Conservation (phyloP, 768 basidiomycete genomes). For the Tricholoma furcatifolium region DNA sequence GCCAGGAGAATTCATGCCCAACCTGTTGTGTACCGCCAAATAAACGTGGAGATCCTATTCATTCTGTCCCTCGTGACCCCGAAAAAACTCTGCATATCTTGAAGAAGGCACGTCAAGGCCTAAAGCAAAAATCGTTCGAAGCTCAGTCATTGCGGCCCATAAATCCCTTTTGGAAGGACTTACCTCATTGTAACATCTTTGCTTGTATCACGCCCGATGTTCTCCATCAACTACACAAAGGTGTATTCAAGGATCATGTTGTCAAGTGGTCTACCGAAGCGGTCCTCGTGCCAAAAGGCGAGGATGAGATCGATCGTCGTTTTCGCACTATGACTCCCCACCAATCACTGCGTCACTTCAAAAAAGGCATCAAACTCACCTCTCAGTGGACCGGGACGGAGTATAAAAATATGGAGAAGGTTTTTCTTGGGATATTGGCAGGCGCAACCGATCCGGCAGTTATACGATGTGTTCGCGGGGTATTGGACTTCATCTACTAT, state of each 20-base stretch:
- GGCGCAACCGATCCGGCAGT: constrained; percentile 29
- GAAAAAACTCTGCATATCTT: constrained; percentile 9
- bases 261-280: constrained; percentile 27
- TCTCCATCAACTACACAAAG: constrained; percentile 43
- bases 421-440: constrained; percentile 28
- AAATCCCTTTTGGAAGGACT: constrained; percentile 34
- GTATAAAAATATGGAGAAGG: constrained; percentile 27
- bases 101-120: not conserved
- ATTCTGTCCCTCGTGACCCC: constrained; percentile 6
- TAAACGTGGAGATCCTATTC: constrained; percentile 14
- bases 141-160: constrained; percentile 11
- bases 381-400: constrained; percentile 37
- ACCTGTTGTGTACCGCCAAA: constrained; percentile 22
- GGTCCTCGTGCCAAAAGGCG: constrained; percentile 4
- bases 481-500: constrained; percentile 28
- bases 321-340: constrained; percentile 24
- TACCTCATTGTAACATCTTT: constrained; percentile 36
- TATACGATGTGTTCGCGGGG: constrained; percentile 16
- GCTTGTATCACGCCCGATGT: constrained; percentile 34
- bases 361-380: constrained; percentile 34
- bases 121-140: constrained; percentile 5
- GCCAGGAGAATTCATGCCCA: constrained; percentile 25
- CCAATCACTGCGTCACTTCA: constrained; percentile 34
- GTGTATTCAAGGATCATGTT: constrained; percentile 39
- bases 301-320: constrained; percentile 28